Percentiles rank a stretch among this genome's conserved stretches.
These are phyloP conservation scores for Lactifluus subvellereus DNA, from an alignment of 768 basidiomycete genomes.

Conservation along the genomic window DNA sequence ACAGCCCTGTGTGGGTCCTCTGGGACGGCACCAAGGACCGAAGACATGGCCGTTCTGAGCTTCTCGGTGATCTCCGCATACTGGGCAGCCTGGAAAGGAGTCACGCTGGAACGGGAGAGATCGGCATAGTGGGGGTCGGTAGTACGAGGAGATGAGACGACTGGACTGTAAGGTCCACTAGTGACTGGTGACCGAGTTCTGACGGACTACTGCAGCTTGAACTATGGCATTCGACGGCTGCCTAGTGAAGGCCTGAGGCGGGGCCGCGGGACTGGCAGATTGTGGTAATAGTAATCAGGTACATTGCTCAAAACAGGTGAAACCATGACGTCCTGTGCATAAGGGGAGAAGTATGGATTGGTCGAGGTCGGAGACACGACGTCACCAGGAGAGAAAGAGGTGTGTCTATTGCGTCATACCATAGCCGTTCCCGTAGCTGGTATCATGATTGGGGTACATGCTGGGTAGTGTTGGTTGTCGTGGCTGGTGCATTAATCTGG, in stretches of 20 bases:
- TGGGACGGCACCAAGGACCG: conserved; percentile 23
- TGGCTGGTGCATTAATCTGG: too few species aligned
- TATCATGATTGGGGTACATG: conserved; percentile 12
- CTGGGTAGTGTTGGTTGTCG: neutral
- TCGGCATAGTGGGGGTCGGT: conserved; percentile 52
- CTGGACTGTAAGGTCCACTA: conserved; percentile 15
- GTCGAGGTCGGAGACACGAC: conserved; percentile 30
- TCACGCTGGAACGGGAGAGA: conserved; percentile 59
- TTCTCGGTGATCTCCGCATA: conserved; percentile 64
- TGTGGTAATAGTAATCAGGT: conserved; percentile 14
- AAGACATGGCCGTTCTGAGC: conserved; percentile 36
- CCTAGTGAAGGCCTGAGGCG: conserved; percentile 19
- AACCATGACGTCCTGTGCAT: conserved; percentile 35
- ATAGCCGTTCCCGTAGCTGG: conserved; percentile 9
- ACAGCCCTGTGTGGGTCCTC: conserved; percentile 27
- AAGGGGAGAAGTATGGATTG: conserved; percentile 38
- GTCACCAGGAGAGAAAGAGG: conserved; percentile 27
- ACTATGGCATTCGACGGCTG: conserved; percentile 11
- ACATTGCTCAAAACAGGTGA: conserved; percentile 31
- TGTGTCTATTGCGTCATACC: conserved; percentile 28
- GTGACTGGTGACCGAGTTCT: conserved; percentile 25
- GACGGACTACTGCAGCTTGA: conserved; percentile 19
- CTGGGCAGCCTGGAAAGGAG: conserved; percentile 70
- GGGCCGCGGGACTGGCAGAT: neutral
- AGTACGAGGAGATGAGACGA: conserved; percentile 11